Evolutionary conservation across 805 yeast species (phyloP), one percentile per base, ranked within the genome.

Genomic region (Spathaspora arborariae): DNA sequence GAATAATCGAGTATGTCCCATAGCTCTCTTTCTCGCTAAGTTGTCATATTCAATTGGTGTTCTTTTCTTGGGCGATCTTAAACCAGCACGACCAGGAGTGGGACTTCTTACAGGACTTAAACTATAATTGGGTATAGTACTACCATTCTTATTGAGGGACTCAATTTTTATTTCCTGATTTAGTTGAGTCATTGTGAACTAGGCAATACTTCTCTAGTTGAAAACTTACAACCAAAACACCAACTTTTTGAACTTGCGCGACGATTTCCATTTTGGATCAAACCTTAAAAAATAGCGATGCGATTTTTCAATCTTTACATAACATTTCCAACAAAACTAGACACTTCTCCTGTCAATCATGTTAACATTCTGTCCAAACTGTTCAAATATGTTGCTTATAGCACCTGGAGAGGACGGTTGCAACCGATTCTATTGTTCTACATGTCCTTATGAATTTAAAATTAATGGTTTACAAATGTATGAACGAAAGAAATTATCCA

Each of bases 391-490:
- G 96, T 76, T 94, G 19, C 74, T 86, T 65, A 74, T 88, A 35
- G 46, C 52, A 3, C 56, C 51, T 0, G 75, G 78, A n/a, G 80
- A 79, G 13, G 74, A 75, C 40, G 80, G 74, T 49, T 70, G 76
- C 47, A 84, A 85, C 58, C 75, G 88, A 43, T 81, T 92, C 56
- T 84, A 88, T 53, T 94, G 99, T 67, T 83, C 89, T 8, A 88
- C 98, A 1, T 94, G 99, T 63, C 97, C 99, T 0, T 94, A 94
- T 57, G 92, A 89, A 60, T 94, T 92, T 63, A 90, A 91, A 35
- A 89, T 94, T 42, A 77, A 76, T 21, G 96, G 92, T 2, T 74
- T 88, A 37, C 90, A 85, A 57, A 81, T 94, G 67, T 94, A 75
- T 63, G 97, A 91, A 60, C 76, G 97, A 46, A 89, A 87, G 60